These are phyloP conservation scores for Tricholoma furcatifolium DNA, from an alignment of 768 basidiomycete species.

Conservation along the genomic window DNA sequence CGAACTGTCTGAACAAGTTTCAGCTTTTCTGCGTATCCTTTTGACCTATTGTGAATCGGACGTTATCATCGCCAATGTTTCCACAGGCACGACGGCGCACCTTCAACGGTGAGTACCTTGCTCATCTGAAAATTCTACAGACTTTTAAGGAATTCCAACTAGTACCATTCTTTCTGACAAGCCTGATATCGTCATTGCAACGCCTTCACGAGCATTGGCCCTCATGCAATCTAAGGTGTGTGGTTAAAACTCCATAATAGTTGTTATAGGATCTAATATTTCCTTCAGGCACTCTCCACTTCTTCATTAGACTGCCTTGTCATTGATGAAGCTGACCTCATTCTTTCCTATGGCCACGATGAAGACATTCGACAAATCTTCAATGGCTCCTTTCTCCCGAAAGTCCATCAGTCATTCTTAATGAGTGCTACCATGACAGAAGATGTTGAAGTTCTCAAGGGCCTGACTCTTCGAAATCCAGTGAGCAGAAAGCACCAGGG, in stretches of 20 bases:
- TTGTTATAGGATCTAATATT: neutral
- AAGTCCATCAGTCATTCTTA: conserved; percentile 86
- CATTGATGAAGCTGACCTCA: conserved; percentile 97
- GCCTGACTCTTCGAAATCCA: conserved; percentile 82
- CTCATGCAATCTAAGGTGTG: conserved; percentile 70
- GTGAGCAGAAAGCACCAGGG: conserved; percentile 41
- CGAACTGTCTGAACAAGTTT: conserved; percentile 91
- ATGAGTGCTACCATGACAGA: conserved; percentile 99
- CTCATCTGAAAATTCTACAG: neutral
- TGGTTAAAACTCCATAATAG: neutral
- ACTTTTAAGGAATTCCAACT: neutral
- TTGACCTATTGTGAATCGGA: conserved; percentile 79
- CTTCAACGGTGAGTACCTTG: conserved; percentile 48
- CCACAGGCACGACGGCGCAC: conserved; percentile 67
- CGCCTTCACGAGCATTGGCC: conserved; percentile 68
- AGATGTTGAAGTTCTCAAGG: conserved; percentile 90
- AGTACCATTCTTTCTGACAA: conserved; percentile 48
- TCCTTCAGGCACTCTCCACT: conserved; percentile 57
- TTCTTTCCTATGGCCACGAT: conserved; percentile 95
- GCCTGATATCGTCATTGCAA: conserved; percentile 79
- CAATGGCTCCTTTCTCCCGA: conserved; percentile 68
- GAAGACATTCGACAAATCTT: conserved; percentile 79
- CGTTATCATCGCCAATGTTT: conserved; percentile 71
- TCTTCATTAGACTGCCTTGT: conserved; percentile 78
- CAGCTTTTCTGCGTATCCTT: conserved; percentile 61